Conservation (phyloP, 495 filamentous ascomycete species). For the Penicillium ochrochloron region DNA sequence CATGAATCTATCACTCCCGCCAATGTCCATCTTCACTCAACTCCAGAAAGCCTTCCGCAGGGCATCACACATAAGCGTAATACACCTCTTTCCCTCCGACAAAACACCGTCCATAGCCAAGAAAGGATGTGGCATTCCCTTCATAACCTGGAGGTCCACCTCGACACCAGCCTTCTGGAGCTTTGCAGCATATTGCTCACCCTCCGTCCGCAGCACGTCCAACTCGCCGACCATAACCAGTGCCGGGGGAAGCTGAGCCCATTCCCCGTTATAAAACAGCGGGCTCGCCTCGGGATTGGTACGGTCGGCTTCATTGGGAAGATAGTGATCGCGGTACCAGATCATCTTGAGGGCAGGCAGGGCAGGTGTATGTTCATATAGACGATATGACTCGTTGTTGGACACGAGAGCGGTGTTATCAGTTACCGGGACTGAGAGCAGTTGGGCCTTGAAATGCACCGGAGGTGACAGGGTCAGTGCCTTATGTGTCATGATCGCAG, state of each 20-base stretch:
- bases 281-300: slow-evolving; percentile 59
- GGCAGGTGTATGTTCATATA: slow-evolving; percentile 54
- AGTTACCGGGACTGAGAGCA: slow-evolving; percentile 62
- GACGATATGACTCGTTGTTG: slow-evolving; percentile 52
- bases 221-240: slow-evolving; percentile 60
- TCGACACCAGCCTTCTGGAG: slow-evolving; percentile 56
- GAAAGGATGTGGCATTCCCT: slow-evolving; percentile 66
- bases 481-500: slow-evolving; percentile 59
- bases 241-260: slow-evolving; percentile 53
- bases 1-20: slow-evolving; percentile 2
- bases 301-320: slow-evolving; percentile 51
- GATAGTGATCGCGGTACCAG: slow-evolving; percentile 62
- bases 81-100: slow-evolving; percentile 56
- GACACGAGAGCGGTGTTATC: slow-evolving; percentile 57
- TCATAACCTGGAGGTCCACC: slow-evolving; percentile 60
- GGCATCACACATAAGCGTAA: slow-evolving; percentile 58
- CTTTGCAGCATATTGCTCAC: slow-evolving; percentile 53
- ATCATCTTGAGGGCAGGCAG: slow-evolving; percentile 60
- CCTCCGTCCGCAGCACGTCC: slow-evolving; percentile 59
- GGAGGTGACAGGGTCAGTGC: slow-evolving; percentile 47
- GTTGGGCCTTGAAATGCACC: slow-evolving; percentile 52
- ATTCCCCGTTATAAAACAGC: slow-evolving; percentile 54
- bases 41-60: slow-evolving; percentile 50
- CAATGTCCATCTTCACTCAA: slow-evolving; percentile 11
- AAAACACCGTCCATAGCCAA: slow-evolving; percentile 62